A percentile compares a stretch with the other conserved stretches of the same genome.
Evolutionary conservation across 2,329 filamentous ascomycete species (phyloP).

Genomic region (Paraphaeosphaeria minitans): DNA sequence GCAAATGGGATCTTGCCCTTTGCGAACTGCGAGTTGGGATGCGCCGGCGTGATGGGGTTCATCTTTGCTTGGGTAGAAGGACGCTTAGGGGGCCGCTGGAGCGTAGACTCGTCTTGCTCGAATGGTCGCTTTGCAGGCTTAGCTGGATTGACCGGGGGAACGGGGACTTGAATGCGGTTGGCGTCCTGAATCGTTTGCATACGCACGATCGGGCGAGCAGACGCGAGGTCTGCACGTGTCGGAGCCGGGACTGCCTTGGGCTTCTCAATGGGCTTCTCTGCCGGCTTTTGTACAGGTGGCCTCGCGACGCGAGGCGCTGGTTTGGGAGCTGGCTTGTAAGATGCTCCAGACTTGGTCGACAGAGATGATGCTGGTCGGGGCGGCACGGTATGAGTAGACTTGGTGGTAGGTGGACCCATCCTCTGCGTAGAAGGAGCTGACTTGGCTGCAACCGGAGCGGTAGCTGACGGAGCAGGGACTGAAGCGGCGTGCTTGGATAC

Average conservation of each 20-base stretch:
- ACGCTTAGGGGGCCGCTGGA: constrained; percentile 48
- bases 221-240: constrained; percentile 56
- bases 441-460: constrained; percentile 29
- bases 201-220: constrained; percentile 62
- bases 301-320: constrained; percentile 34
- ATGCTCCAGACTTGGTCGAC: constrained; percentile 26
- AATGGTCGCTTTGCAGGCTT: constrained; percentile 74
- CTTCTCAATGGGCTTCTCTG: constrained; percentile 66
- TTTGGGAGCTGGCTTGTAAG: constrained; percentile 32
- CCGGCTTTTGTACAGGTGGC: constrained; percentile 59
- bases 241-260: constrained; percentile 49
- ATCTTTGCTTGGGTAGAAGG: constrained; percentile 52
- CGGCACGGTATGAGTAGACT: constrained; percentile 49
- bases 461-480: constrained; percentile 59
- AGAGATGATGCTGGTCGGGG: constrained; percentile 38
- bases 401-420: constrained; percentile 58
- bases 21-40: constrained; percentile 75
- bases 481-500: constrained; percentile 47
- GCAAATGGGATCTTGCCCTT: constrained; percentile 92
- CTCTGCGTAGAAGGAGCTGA: constrained; percentile 24
- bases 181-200: constrained; percentile 66
- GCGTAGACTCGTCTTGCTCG: constrained; percentile 68
- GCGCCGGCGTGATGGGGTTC: constrained; percentile 56
- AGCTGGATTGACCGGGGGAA: constrained; percentile 68
- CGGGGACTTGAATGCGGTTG: constrained; percentile 56